These are phyloP conservation scores for Aspergillus latus DNA, from an alignment of 2,329 filamentous ascomycete genomes.

Conservation along the genomic window DNA sequence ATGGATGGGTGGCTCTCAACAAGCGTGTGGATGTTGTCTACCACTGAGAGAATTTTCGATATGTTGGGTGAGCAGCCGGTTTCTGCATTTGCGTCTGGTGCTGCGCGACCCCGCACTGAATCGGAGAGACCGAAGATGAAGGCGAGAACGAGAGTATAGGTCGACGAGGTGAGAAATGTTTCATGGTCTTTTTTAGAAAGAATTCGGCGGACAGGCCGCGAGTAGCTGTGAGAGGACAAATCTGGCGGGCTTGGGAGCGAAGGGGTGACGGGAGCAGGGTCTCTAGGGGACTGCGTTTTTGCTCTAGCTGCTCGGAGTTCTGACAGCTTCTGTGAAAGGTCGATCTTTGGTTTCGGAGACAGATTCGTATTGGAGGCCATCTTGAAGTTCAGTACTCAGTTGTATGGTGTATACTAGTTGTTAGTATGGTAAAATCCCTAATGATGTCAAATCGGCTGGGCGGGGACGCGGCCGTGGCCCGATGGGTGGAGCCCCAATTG, in stretches of 20 bases:
- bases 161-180: slow-evolving; percentile 73
- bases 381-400: slow-evolving; percentile 8
- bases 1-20: slow-evolving; percentile 72
- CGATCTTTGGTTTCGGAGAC: slow-evolving; percentile 28
- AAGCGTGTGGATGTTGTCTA: slow-evolving; percentile 67
- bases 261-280: slow-evolving; percentile 73
- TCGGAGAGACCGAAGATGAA: slow-evolving; percentile 89
- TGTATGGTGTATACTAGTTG: not conserved
- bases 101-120: slow-evolving; percentile 60
- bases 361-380: slow-evolving; percentile 27
- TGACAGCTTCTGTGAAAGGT: slow-evolving; percentile 43
- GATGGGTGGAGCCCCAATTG: too few relatives aligned
- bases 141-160: slow-evolving; percentile 72
- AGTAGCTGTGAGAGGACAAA: slow-evolving; percentile 60
- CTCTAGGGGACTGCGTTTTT: slow-evolving; percentile 33
- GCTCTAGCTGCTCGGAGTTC: slow-evolving; percentile 38
- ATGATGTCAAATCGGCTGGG: too few relatives aligned
- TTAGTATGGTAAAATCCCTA: not conserved
- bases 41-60: slow-evolving; percentile 64
- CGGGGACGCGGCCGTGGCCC: too few relatives aligned
- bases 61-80: slow-evolving; percentile 53
- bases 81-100: slow-evolving; percentile 22
- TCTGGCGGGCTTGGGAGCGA: slow-evolving; percentile 67
- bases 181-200: slow-evolving; percentile 77
- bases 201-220: slow-evolving; percentile 72